Base-by-base conservation (phyloP, 23 red algal species). In the Agarophyton chilense region DNA sequence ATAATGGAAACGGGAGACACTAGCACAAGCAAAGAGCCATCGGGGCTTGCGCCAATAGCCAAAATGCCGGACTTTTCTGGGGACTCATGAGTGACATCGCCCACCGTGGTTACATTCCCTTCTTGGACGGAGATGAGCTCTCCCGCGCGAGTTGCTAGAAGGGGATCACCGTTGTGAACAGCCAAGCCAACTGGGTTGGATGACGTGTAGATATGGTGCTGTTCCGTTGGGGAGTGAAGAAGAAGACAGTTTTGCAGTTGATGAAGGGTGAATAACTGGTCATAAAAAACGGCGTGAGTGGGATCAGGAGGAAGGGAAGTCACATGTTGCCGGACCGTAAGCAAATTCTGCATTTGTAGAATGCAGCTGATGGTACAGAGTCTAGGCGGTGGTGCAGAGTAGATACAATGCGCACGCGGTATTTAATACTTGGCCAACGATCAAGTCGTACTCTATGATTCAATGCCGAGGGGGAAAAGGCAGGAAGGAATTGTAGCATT, bases 1-100 rank as follows among this genome's bases (percentile, higher is more conserved):
- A 53, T 81, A 21, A 82, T 68, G 2, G 70, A 77, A 5, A 91
- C 61, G 19, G 88, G 88, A 0, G 88, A 91, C 5, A 91, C 88
- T 29, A 91, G 33, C 43, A 61, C 38, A 73, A 71, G 45, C 22
- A 81, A 26, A 32, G 26, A 55, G 13, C 56, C 60, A 75, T 91
- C 88, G 33, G 52, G 52, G 35, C 76, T 82, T n/a, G 88, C 52
- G 32, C 52, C 1, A 42, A 74, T 40, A 10, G 51, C 56, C 32
- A 91, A 42, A 49, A 91, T 65, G 17, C 75, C 75, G 12, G 76
- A 72, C 22, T 29, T 42, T 24, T 54, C 74, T 12, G 58, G 57
- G 28, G 57, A 40, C 3, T 57, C 22, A 18, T 81, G 49, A 4
- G 44, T 74, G 76, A 81, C 74, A 54, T 81, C 75, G 36, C 54